These are phyloP conservation scores for Dactylorhiza incarnata DNA, from an alignment of 106 monocot species.

Conservation along the genomic window DNA sequence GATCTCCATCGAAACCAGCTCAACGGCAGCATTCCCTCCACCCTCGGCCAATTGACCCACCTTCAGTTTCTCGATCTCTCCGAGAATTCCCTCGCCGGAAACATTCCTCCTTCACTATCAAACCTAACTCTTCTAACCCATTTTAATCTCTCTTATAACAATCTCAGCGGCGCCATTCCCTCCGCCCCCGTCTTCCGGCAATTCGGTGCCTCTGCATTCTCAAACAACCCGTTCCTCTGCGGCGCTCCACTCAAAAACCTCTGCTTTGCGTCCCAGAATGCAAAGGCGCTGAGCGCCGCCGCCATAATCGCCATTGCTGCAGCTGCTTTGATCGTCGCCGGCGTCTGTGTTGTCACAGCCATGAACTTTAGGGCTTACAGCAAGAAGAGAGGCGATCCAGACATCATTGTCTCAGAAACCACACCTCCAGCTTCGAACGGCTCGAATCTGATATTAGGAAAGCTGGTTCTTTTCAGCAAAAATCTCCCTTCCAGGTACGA, in stretches of 20 bases:
- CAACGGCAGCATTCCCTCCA: constrained; percentile 39
- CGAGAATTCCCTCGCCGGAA: constrained; percentile 45
- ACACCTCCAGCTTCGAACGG: constrained; percentile 31
- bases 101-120: constrained; percentile 22
- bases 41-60: constrained; percentile 35
- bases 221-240: constrained; percentile 65
- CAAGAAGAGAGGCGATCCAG: constrained; percentile 31
- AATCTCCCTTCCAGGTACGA: constrained; percentile 77
- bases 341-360: constrained; percentile 57
- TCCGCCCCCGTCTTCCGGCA: constrained; percentile 25
- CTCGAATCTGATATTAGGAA: constrained; percentile 61
- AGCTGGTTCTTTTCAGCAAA: constrained; percentile 96
- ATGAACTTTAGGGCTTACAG: constrained; percentile 52
- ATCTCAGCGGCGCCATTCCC: constrained; percentile 71
- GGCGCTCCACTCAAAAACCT: constrained; percentile 48
- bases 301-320: constrained; percentile 68
- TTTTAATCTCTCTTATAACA: constrained; percentile 81
- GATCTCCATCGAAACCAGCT: constrained; percentile 49
- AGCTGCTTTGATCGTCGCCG: constrained; percentile 49
- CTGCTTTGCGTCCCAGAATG: constrained; percentile 23
- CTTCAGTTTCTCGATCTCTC: constrained; percentile 58
- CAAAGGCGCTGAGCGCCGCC: constrained; percentile 35
- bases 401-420: constrained; percentile 56
- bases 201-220: constrained; percentile 52
- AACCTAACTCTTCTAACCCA: constrained; percentile 37